These are phyloP conservation scores for Vigna hirtella DNA, from an alignment of 306 rosid species.

Conservation along the genomic window DNA sequence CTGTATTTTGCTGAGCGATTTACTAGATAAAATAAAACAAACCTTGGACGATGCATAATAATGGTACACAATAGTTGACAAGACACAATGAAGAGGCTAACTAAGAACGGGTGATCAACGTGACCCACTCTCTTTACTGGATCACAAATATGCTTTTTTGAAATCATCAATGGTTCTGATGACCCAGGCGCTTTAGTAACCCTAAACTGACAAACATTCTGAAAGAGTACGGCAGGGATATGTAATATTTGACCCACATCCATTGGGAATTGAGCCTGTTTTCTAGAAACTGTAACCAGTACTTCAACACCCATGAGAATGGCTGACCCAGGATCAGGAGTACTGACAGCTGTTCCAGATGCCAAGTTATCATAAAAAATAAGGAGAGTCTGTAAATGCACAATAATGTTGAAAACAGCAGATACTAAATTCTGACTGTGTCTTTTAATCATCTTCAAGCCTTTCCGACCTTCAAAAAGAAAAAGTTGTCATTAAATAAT, in stretches of 20 bases:
- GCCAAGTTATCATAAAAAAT: constrained; percentile 62
- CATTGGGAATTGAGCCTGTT: constrained; percentile 69
- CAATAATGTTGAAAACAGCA: constrained; percentile 71
- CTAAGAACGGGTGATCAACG: constrained; percentile 64
- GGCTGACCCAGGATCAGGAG: constrained; percentile 88
- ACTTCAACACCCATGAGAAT: constrained; percentile 93
- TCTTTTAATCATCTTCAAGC: constrained; percentile 77
- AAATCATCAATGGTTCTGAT: constrained; percentile 45
- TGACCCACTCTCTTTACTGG: constrained; percentile 49
- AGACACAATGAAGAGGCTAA: constrained; percentile 74
- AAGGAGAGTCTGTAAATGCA: constrained; percentile 71
- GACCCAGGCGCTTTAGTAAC: constrained; percentile 53
- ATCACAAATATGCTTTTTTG: constrained; percentile 49
- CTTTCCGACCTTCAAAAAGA: constrained; percentile 64
- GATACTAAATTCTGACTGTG: constrained; percentile 71
- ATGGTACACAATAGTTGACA: constrained; percentile 76
- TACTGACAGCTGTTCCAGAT: constrained; percentile 40
- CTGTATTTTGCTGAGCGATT: constrained; percentile 23
- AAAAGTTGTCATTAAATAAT: constrained; percentile 40
- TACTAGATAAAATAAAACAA: constrained; percentile 42
- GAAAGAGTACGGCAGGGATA: constrained; percentile 82
- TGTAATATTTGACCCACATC: constrained; percentile 73
- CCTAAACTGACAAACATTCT: constrained; percentile 63
- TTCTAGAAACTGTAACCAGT: constrained; percentile 75
- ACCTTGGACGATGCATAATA: constrained; percentile 85